Base-by-base conservation (phyloP, 805 yeast genomes). In the Kazachstania psychrophila region DNA sequence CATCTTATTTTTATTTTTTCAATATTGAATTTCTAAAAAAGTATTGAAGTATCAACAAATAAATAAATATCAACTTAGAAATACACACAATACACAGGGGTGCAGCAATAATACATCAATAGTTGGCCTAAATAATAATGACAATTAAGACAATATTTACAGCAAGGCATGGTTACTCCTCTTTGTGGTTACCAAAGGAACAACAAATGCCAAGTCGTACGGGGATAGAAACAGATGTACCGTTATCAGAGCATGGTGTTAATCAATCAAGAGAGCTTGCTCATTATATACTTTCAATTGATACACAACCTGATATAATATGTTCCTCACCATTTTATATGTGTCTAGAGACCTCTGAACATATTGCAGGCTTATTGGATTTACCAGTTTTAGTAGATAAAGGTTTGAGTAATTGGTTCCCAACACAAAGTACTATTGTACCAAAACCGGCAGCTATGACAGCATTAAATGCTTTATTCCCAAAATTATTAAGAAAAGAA, bases 341-440 rank as follows among this genome's bases (percentile, higher is more conserved):
- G 40, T 92, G 97, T 57, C 64, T 87, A 6, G 85, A 92, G 52
- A 88, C 97, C 0, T 69, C 80, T 6, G 60, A 69, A 9, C 94
- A 95, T 2, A 67, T 79, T 11, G 76, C 94, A 1, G 65, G 74
- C 29, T 54, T 56, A 19, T 59, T 86, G 12, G 75, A 68, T 5
- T 47, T 82, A 24, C 73, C 75, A 10, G 72, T 88, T 9, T 68
- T 62, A 33, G 59, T 83, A 4, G 98, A 92, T 49, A 62, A 78
- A 36, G 97, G 96, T 1, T 68, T 89, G 18, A 94, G 96, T 16
- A 96, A 92, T 61, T 87, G 95, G 94, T 89, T 82, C 52, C 73
- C 74, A 48, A 74, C 73, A 14, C 95, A 48, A 65, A 12, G 23
- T 11, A 17, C n/a, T 12, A 64, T 73, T 12, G 73, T 80, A 41